Conservation (phyloP, 306 rosid species). For the Inga leiocalycina region DNA sequence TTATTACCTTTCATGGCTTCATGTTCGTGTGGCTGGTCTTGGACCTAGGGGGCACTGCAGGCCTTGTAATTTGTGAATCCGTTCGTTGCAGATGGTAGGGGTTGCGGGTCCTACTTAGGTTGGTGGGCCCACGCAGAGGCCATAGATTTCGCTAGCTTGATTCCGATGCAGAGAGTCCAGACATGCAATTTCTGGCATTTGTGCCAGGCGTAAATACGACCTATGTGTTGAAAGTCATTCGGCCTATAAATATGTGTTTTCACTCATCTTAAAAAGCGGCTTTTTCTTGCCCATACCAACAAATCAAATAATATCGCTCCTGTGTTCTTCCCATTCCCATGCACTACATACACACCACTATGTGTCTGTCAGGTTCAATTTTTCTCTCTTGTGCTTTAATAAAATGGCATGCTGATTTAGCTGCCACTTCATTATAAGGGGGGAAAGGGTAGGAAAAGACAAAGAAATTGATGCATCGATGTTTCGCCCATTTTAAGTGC, state of each 20-base stretch:
- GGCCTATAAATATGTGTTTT: neutral
- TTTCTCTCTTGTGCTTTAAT: neutral
- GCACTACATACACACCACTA: neutral
- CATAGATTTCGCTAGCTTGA: conserved; percentile 18
- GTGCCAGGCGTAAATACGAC: conserved; percentile 17
- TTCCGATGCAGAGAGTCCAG: conserved; percentile 17
- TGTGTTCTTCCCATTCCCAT: neutral
- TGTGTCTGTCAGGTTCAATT: neutral
- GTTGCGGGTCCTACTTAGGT: conserved; percentile 40
- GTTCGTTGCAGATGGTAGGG: neutral
- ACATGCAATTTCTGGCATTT: conserved; percentile 16
- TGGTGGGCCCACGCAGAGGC: conserved; percentile 27
- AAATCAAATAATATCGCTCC: neutral
- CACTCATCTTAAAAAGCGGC: neutral
- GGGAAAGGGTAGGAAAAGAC: neutral
- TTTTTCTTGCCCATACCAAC: neutral
- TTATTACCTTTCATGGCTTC: too few relatives aligned
- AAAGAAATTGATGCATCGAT: conserved; percentile 1
- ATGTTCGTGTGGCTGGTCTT: neutral
- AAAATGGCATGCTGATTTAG: neutral
- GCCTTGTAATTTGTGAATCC: neutral
- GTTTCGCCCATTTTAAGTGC: neutral
- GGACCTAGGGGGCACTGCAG: neutral
- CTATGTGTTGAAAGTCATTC: neutral
- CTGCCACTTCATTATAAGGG: neutral